Evolutionary conservation across 2,329 filamentous ascomycete genomes (phyloP).

Genomic region (Plenodomus biglobosus): DNA sequence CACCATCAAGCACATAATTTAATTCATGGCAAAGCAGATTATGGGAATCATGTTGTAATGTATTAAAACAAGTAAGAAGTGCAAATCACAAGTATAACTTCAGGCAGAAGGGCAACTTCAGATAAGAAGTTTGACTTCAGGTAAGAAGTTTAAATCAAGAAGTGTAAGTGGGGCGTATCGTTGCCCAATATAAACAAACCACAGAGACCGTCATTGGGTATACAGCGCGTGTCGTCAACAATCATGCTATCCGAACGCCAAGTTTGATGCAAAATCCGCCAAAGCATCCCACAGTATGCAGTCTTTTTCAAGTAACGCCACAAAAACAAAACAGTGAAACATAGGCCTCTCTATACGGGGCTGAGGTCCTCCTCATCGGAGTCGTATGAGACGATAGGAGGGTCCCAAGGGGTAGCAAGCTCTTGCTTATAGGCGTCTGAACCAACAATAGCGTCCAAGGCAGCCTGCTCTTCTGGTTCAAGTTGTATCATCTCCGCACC

Average conservation of each 20-base stretch:
- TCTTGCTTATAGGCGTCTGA: constrained; percentile 14
- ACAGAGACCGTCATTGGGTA: not conserved
- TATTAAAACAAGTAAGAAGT: not conserved
- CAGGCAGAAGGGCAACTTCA: too few species aligned
- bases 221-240: not conserved
- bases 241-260: not conserved
- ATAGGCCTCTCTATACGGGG: constrained; percentile 11
- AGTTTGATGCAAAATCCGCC: not conserved
- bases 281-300: not conserved
- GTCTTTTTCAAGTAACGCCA: not conserved
- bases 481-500: constrained; percentile 20
- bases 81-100: too few species aligned
- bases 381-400: constrained; percentile 20
- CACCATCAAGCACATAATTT: not conserved
- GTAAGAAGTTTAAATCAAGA: too few species aligned
- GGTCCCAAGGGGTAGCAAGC: constrained; percentile 17
- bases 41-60: not conserved
- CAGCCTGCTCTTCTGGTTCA: constrained; percentile 17
- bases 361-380: constrained; percentile 30
- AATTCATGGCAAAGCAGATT: not conserved
- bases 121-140: too few species aligned
- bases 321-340: not conserved
- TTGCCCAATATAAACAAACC: not conserved
- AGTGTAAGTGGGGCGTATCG: not conserved
- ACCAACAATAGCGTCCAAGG: constrained; percentile 10